phyloP scores from a whole-genome alignment of 768 basidiomycete species.

The Pleurotus tuber-regium region DNA sequence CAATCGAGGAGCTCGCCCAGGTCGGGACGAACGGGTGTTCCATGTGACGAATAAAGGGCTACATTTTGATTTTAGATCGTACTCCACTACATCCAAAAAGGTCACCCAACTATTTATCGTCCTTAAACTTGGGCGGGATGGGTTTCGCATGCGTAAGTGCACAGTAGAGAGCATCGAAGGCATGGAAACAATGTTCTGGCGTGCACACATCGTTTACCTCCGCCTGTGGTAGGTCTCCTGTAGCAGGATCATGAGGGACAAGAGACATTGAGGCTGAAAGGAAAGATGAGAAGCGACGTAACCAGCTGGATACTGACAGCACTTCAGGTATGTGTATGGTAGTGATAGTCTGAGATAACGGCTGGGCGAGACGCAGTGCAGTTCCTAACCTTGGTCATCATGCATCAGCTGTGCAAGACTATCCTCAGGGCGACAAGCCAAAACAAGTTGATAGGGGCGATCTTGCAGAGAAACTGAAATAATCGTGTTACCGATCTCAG shows the following conservation, averaged over 20 bases:
- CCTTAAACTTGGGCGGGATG: slow-evolving; percentile 59
- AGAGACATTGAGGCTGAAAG: slow-evolving; percentile 46
- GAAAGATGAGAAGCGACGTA: not conserved
- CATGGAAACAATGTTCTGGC: slow-evolving; percentile 76
- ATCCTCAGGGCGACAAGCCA: not conserved
- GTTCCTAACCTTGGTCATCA: slow-evolving; percentile 14
- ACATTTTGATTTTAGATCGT: not conserved
- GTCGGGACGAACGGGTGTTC: slow-evolving; percentile 69
- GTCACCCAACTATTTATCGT: slow-evolving; percentile 73
- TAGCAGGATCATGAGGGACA: slow-evolving; percentile 48
- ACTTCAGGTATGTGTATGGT: too few species aligned
- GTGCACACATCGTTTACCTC: slow-evolving; percentile 49
- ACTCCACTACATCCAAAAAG: slow-evolving; percentile 2
- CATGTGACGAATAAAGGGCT: slow-evolving; percentile 97
- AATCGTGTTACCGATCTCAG: not conserved
- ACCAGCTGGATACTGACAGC: not conserved
- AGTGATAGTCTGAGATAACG: not conserved
- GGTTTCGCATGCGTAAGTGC: slow-evolving; percentile 59
- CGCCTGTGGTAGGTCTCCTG: slow-evolving; percentile 33
- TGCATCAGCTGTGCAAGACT: not conserved
- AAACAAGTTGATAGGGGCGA: not conserved
- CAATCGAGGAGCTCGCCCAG: slow-evolving; percentile 60
- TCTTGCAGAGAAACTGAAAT: not conserved
- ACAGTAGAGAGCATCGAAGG: slow-evolving; percentile 81
- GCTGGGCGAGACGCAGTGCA: slow-evolving; percentile 2